phyloP scores from a whole-genome alignment of 1,284 basidiomycete genomes.

The Apiotrichum akiyoshidainum region DNA sequence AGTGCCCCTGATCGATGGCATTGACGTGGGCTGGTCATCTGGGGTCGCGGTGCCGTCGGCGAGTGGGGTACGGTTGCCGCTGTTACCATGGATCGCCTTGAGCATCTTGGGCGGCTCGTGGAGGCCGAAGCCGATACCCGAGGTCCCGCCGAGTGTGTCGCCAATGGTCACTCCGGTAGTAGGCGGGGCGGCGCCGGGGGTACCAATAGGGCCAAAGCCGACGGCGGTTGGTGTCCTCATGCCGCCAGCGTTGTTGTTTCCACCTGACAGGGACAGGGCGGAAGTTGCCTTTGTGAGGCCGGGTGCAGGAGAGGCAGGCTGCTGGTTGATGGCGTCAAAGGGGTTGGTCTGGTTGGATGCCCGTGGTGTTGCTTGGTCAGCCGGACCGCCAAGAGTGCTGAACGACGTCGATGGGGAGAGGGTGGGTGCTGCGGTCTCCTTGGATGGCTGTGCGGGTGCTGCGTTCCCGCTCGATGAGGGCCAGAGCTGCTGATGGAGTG shows the following conservation, averaged over 20 bases:
- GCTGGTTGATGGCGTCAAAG: conserved; percentile 56
- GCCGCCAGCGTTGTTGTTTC: conserved; percentile 34
- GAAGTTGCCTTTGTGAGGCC: conserved; percentile 47
- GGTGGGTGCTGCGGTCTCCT: conserved; percentile 24
- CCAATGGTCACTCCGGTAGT: conserved; percentile 49
- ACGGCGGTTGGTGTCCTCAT: conserved; percentile 45
- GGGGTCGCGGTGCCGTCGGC: conserved; percentile 15
- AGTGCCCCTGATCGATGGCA: conserved; percentile 58
- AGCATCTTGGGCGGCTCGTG: conserved; percentile 51
- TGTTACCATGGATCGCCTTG: conserved; percentile 36
- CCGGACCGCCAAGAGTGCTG: conserved; percentile 49
- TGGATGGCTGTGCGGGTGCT: conserved; percentile 12
- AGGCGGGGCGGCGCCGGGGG: conserved; percentile 44
- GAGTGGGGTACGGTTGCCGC: conserved; percentile 35
- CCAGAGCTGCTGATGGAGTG: conserved; percentile 39
- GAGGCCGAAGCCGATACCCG: conserved; percentile 46
- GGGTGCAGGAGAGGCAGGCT: conserved; percentile 24
- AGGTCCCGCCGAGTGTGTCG: conserved; percentile 37
- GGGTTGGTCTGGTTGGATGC: conserved; percentile 62
- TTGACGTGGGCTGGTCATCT: conserved; percentile 9
- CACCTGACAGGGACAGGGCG: conserved; percentile 42
- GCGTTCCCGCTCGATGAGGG: conserved; percentile 31
- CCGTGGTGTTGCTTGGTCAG: conserved; percentile 69
- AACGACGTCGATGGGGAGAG: conserved; percentile 43
- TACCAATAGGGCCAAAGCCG: conserved; percentile 43